Base-by-base conservation (phyloP, 2,329 filamentous ascomycete species). In the Beauveria sp. region DNA sequence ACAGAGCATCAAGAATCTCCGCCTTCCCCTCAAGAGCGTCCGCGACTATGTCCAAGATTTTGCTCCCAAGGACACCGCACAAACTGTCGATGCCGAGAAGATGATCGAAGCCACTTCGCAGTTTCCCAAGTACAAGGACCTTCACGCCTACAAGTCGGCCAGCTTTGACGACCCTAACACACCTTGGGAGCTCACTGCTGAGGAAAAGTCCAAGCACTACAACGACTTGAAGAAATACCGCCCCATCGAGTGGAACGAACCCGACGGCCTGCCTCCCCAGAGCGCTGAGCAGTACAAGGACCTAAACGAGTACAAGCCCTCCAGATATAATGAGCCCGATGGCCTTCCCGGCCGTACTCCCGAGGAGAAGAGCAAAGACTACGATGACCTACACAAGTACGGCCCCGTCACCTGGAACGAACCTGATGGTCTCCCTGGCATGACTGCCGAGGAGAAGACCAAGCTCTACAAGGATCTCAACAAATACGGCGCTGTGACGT, bases 391-490 rank as follows among this genome's bases (percentile, higher is more conserved):
- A 26, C 62, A 65, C 58, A 64, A 67, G 24, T 71, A 71, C 48
- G 64, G 64, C 10, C 62, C 69, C 2, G 65, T 71, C 7, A 61
- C 51, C 2, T 71, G 66, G 64, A 70, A 70, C 24, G 70, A 72
- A 37, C 69, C 70, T 18, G 54, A 66, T 53, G 70, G 69, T 18
- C 58, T 66, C 12, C 64, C 61, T 3, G 61, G 64, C 18, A 46
- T 62, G 16, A 67, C 67, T 9, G 30, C 69, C 1, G 73, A 75
- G 57, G 73, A 77, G 63, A 63, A 67, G 14, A 73, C 73, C 5
- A 74, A 75, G 63, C 64, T 69, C 28, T 76, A 76, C 53, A 67
- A 70, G 2, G 74, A 76, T 56, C 66, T 77, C 2, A 60, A 68
- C 41, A 67, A 69, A 18, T 77, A 76, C 59, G 67, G 62, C 3